Evolutionary conservation across 2,329 filamentous ascomycete genomes (phyloP).

Genomic region (Aureobasidium vineae): DNA sequence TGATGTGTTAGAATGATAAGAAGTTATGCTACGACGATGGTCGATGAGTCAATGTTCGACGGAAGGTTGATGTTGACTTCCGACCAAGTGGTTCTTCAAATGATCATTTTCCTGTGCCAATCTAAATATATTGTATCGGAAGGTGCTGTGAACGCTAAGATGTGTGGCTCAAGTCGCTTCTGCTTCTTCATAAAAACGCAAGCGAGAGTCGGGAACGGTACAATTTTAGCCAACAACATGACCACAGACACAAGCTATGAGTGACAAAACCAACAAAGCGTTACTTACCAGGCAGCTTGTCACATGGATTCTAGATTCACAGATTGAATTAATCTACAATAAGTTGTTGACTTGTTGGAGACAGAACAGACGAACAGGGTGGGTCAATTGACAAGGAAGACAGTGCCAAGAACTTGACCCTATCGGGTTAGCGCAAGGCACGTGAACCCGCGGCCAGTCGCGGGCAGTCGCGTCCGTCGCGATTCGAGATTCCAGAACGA

Average conservation of each 20-base stretch:
- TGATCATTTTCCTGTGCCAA: too few relatives aligned
- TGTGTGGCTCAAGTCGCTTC: not conserved
- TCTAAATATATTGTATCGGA: not conserved
- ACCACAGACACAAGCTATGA: not conserved
- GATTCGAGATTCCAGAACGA: slow-evolving; percentile 17
- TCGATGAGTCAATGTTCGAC: not conserved
- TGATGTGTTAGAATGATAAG: not conserved
- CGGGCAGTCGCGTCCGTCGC: slow-evolving; percentile 23
- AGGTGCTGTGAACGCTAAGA: not conserved
- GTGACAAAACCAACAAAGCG: not conserved
- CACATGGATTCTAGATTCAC: not conserved
- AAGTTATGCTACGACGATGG: not conserved
- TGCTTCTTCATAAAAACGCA: not conserved
- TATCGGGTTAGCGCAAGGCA: not conserved
- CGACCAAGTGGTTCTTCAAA: too few relatives aligned
- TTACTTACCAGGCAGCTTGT: not conserved
- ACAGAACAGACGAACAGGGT: not conserved
- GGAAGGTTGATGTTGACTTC: not conserved
- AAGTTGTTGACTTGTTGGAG: too few relatives aligned
- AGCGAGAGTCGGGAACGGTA: not conserved
- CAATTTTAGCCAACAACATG: not conserved
- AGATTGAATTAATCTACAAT: too few relatives aligned
- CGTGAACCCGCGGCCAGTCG: not conserved
- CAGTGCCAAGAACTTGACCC: not conserved
- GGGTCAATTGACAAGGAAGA: not conserved